These are phyloP conservation scores for Psophocarpus tetragonolobus DNA, from an alignment of 306 rosid genomes.

Conservation along the genomic window DNA sequence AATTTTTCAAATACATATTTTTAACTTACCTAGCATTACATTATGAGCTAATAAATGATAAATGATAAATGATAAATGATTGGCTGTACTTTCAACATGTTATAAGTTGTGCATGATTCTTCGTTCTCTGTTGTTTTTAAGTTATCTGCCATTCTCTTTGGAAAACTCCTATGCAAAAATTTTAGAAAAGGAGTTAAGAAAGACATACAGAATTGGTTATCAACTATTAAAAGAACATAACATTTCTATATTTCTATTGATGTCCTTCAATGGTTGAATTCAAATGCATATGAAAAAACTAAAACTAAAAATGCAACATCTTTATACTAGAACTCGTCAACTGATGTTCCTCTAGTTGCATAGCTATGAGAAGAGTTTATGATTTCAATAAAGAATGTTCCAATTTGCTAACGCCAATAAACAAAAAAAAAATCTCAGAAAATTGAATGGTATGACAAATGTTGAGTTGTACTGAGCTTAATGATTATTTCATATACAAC, in stretches of 20 bases:
- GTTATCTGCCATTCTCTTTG: too few relatives aligned
- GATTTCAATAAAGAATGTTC: slow-evolving; percentile 71
- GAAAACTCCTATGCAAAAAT: too few relatives aligned
- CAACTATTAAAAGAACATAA: not conserved
- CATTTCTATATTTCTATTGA: not conserved
- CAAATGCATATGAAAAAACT: slow-evolving; percentile 24
- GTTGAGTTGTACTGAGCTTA: not conserved
- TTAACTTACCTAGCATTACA: not conserved
- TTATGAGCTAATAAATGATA: not conserved
- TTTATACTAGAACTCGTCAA: slow-evolving; percentile 70
- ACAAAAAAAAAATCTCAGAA: slow-evolving; percentile 2
- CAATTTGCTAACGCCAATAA: slow-evolving; percentile 60
- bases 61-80: too few relatives aligned
- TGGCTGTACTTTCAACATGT: too few relatives aligned
- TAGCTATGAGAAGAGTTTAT: slow-evolving; percentile 88
- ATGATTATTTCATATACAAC: not conserved
- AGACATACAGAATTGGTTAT: slow-evolving; percentile 13
- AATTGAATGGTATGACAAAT: slow-evolving; percentile 1
- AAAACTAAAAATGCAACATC: slow-evolving; percentile 24
- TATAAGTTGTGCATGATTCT: too few relatives aligned
- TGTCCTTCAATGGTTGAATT: slow-evolving; percentile 5
- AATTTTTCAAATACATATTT: not conserved
- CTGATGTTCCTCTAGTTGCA: slow-evolving; percentile 98
- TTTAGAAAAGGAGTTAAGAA: slow-evolving; percentile 5
- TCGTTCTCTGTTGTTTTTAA: too few relatives aligned